Percentiles rank a stretch among this genome's conserved stretches.
Conservation (phyloP, 2,329 filamentous ascomycete genomes). For the Zymoseptoria ardabiliae region DNA sequence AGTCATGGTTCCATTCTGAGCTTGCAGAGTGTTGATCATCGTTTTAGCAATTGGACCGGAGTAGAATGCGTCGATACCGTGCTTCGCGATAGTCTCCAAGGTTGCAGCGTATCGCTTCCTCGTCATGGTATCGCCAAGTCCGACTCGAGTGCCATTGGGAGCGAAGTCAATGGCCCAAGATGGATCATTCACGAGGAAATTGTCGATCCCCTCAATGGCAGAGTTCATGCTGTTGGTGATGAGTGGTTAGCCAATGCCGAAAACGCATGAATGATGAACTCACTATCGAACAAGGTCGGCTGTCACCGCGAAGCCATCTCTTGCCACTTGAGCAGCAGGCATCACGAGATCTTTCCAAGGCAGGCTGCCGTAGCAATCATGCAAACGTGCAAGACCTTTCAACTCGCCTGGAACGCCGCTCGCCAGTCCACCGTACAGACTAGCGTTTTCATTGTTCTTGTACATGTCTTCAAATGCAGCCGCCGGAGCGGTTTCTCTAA, state of each 20-base stretch:
- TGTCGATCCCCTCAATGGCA: conserved; percentile 41
- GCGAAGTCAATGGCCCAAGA: conserved; percentile 86
- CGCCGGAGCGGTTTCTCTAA: conserved; percentile 78
- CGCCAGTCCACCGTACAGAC: conserved; percentile 43
- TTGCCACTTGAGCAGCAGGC: conserved; percentile 67
- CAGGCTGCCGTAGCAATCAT: conserved; percentile 58
- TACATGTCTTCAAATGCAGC: conserved; percentile 83
- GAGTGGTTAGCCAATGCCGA: background rate
- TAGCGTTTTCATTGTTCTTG: conserved; percentile 57
- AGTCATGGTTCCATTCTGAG: conserved; percentile 76
- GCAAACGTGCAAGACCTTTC: conserved; percentile 70
- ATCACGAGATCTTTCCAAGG: conserved; percentile 57
- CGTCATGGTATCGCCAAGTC: conserved; percentile 69
- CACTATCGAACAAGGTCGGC: conserved; percentile 63
- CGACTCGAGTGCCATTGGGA: conserved; percentile 65
- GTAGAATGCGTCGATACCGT: conserved; percentile 70
- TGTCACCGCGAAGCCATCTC: conserved; percentile 65
- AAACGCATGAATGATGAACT: background rate
- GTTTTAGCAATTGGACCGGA: conserved; percentile 63
- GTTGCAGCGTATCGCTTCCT: conserved; percentile 74
- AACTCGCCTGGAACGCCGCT: conserved; percentile 68
- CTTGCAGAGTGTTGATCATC: conserved; percentile 62
- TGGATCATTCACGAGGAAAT: conserved; percentile 68
- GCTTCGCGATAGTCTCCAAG: conserved; percentile 65
- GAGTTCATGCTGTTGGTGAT: conserved; percentile 47